Conservation (phyloP, 805 yeast species). For the Candida arabinofermentans region DNA sequence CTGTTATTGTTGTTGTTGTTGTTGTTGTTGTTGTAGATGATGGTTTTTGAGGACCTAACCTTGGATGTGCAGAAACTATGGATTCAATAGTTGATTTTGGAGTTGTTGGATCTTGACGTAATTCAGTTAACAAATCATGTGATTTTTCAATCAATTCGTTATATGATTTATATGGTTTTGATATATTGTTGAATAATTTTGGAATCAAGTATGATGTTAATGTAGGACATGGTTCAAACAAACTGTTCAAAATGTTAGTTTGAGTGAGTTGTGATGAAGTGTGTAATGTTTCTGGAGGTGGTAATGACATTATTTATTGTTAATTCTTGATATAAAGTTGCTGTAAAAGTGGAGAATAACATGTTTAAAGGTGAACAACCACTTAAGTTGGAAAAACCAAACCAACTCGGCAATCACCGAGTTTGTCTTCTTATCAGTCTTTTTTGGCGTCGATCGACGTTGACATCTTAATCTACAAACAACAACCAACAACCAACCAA, state of each 20-base stretch:
- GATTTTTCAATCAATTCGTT: slow-evolving; percentile 20
- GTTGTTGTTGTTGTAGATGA: slow-evolving; percentile 5
- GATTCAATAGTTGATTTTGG: slow-evolving; percentile 21
- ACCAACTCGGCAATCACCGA: no score
- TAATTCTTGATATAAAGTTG: neutral
- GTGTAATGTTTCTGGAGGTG: slow-evolving; percentile 26
- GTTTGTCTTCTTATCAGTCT: no score
- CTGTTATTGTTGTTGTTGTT: no score
- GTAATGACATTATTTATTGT: slow-evolving; percentile 13
- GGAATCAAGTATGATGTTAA: slow-evolving; percentile 34
- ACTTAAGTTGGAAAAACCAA: no score
- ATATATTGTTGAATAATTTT: slow-evolving; percentile 13
- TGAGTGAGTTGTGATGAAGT: slow-evolving; percentile 27
- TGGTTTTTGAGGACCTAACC: slow-evolving; percentile 59
- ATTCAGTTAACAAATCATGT: neutral
- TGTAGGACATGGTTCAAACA: slow-evolving; percentile 65
- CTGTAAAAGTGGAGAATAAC: no score
- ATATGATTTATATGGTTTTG: slow-evolving; percentile 24
- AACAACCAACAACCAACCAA: no score
- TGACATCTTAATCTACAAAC: no score
- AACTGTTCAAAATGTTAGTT: slow-evolving; percentile 42
- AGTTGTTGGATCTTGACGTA: slow-evolving; percentile 4
- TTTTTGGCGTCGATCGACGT: no score
- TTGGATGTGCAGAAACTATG: slow-evolving; percentile 88
- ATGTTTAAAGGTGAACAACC: no score